Base-by-base conservation (phyloP, 2,329 filamentous ascomycete species). In the Colletotrichum cereale region DNA sequence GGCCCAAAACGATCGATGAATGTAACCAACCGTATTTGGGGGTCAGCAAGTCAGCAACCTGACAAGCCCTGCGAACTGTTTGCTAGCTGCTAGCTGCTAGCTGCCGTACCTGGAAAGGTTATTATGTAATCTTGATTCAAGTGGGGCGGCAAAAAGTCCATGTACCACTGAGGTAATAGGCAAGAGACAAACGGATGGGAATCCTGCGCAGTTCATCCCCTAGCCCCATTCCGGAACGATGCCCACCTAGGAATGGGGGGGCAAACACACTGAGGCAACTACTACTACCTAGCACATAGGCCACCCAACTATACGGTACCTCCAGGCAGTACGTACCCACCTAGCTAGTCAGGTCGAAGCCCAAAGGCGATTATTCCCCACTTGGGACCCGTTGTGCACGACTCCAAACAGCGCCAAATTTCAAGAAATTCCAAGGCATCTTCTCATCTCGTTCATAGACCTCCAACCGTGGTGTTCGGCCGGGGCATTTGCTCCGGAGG, bases 401-500 rank as follows among this genome's bases (percentile, higher is more conserved):
- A 26, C 44, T 21, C 34, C 44, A 50, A 29, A 62, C n/a, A 38
- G 18, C 21, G 10, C 29, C 58, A 48, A 38, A 31, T 24, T 48
- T 21, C 29, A 61, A 34, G 40, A 48, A 38, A 31, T 24, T 48
- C 29, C 29, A 61, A 34, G 40, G 14, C 60, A 29, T n/a, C 58
- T 26, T 31, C 21, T 31, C 58, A 38, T n/a, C n/a, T 26, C 44
- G 36, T 31, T n/a, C 12, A 14, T 14, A 24, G 8, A 18, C 24
- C 52, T 65, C 48, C 53, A 53, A 47, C 42, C 66, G 44, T 53
- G 31, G 31, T 6, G n/a, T 29, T 34, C 34, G 24, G 31, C 21
- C 69, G 69, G 69, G 65, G 66, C 69, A 58, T 72, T 64, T 72
- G 69, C 69, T 72, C 69, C 69, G 69, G 65, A 6, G 10, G 31